These are phyloP conservation scores for Aspergillus sp. DNA, from an alignment of 2,329 filamentous ascomycete genomes.

Conservation along the genomic window DNA sequence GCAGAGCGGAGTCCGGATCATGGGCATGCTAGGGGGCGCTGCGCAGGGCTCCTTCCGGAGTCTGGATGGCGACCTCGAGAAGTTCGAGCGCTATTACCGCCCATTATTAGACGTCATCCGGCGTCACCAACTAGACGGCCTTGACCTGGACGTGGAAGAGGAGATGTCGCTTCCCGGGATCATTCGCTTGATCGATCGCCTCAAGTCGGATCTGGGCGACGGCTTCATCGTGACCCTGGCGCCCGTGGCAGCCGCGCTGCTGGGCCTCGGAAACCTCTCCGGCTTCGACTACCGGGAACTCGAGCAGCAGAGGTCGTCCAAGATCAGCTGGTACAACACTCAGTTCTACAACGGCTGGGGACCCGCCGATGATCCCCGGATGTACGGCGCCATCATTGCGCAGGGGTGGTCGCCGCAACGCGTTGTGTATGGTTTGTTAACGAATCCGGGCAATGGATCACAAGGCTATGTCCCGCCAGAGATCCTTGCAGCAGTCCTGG, in stretches of 20 bases:
- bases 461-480: conserved; percentile 63
- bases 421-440: conserved; percentile 78
- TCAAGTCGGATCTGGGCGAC: conserved; percentile 52
- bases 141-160: conserved; percentile 82
- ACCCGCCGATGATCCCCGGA: conserved; percentile 53
- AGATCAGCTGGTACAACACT: conserved; percentile 82
- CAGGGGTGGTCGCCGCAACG: conserved; percentile 70
- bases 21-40: conserved; percentile 86
- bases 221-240: conserved; percentile 77
- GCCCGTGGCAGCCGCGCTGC: conserved; percentile 74
- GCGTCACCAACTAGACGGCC: conserved; percentile 61
- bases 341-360: conserved; percentile 96
- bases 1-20: conserved; percentile 70
- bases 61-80: conserved; percentile 55
- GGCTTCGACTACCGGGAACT: conserved; percentile 79
- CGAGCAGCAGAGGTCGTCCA: conserved; percentile 63
- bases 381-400: conserved; percentile 43
- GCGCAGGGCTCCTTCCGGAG: conserved; percentile 70
- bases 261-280: conserved; percentile 63
- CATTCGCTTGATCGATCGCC: conserved; percentile 64
- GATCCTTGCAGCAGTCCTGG: conserved; percentile 57
- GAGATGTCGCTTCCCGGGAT: conserved; percentile 65
- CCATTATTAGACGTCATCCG: conserved; percentile 67
- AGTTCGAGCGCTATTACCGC: conserved; percentile 72
- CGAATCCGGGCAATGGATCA: conserved; percentile 70